Base-by-base conservation (phyloP, 495 filamentous ascomycete genomes). In the Talaromyces stipitatus region DNA sequence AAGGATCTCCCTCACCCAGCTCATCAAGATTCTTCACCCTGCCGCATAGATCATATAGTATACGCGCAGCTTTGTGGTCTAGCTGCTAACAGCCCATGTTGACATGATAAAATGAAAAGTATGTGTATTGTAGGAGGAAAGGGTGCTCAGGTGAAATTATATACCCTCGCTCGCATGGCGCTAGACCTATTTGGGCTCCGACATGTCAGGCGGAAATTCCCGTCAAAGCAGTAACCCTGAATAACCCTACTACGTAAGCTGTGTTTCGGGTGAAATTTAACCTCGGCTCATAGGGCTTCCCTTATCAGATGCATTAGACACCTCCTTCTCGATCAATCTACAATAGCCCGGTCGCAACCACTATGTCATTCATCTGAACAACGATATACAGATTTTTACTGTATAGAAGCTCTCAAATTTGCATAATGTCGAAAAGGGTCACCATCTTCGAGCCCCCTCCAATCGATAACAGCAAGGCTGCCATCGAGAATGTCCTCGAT, bases 401-500 rank as follows among this genome's bases (percentile, higher is more conserved):
- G 7, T 16, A 38, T 18, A 38, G 4, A 18, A 38, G 8, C 0
- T 2, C 33, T 38, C 6, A 4, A 1, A 30, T n/a, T 1, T 26
- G 7, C 18, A 55, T 18, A 33, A 26, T 33, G 32, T 55, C 64
- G 11, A 71, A 72, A 54, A 65, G 66, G 20, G 67, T 69, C n/a
- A 96, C 92, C 1, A 78, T 97, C 45, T 84, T 95, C 54, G 79
- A 84, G 59, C 85, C 89, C 28, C 90, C 89, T 46, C 83, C 85
- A 28, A 69, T 82, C 51, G 84, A 94, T 69, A 71, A 81, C 22
- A 81, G 82, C 65, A 88, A 89, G 63, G 85, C 91, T 8, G 73
- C 82, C 4, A 92, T 98, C 61, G 94, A 98, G 75, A 92, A 92
- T 71, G 82, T 86, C 20, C 78, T 97, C 24, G 89, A 95, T 64